Evolutionary conservation across 2,329 filamentous ascomycete species (phyloP).

Genomic region (Furcasterigmium sp.): DNA sequence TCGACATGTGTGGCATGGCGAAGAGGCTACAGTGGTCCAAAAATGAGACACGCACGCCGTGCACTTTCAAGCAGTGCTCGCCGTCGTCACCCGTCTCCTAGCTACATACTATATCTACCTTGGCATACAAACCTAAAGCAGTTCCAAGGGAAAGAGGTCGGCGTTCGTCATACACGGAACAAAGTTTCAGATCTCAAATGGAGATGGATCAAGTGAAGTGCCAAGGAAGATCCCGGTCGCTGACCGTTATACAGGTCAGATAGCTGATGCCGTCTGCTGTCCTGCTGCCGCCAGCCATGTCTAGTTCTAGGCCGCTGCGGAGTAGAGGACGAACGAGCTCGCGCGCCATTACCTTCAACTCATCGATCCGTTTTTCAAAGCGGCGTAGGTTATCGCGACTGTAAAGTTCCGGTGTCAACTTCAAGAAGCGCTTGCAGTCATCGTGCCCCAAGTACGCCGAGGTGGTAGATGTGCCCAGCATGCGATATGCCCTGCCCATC

Average conservation of each 20-base stretch:
- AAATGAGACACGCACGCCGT: no score
- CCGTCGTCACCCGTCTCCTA: no score
- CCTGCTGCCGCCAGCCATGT: conserved; percentile 46
- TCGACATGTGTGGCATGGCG: no score
- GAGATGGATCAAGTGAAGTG: conserved; percentile 29
- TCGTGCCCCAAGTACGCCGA: conserved; percentile 72
- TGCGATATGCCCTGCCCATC: conserved; percentile 69
- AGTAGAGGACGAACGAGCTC: conserved; percentile 82
- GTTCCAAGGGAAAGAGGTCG: no score
- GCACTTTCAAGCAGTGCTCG: no score
- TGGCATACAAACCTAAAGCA: no score
- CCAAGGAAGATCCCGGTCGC: conserved; percentile 47
- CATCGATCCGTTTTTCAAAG: conserved; percentile 83
- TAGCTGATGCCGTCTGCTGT: conserved; percentile 39
- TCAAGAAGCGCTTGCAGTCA: conserved; percentile 86
- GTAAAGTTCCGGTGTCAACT: conserved; percentile 76
- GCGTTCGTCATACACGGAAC: no score
- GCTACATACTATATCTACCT: no score
- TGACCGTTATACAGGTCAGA: conserved; percentile 44
- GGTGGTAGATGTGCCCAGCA: conserved; percentile 60
- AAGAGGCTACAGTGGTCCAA: no score
- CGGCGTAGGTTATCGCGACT: conserved; percentile 77
- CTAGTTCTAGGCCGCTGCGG: conserved; percentile 78
- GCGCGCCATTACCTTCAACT: conserved; percentile 77
- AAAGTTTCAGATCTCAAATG: no score